A percentile compares a stretch with the other conserved stretches of the same genome.
Evolutionary conservation across 78 protist species (phyloP).

Genomic region (Monosiga brevicollis): DNA sequence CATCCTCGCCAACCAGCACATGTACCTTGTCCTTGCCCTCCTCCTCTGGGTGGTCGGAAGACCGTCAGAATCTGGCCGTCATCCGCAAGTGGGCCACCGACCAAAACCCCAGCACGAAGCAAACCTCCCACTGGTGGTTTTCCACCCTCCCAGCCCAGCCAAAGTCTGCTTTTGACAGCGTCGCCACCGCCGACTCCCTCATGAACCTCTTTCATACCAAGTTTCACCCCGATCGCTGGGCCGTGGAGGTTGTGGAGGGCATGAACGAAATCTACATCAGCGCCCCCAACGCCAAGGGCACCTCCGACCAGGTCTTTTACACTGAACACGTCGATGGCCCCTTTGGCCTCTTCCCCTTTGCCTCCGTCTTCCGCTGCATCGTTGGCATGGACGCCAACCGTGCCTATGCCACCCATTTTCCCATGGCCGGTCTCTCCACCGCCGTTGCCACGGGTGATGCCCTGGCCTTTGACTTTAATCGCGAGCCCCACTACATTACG

Average conservation of each 20-base stretch:
- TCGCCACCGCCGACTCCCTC: neutral
- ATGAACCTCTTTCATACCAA: neutral
- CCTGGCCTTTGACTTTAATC: constrained; percentile 28
- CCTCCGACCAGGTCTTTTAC: constrained; percentile 18
- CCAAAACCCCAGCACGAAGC: neutral
- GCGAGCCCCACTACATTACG: constrained; percentile 8
- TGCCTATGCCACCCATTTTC: constrained; percentile 6
- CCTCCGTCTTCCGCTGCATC: constrained; percentile 7
- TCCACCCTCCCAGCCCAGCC: neutral
- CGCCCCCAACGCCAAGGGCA: neutral
- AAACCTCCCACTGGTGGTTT: constrained; percentile 19
- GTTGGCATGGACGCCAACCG: constrained; percentile 10
- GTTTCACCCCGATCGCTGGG: neutral
- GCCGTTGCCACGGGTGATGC: constrained; percentile 11
- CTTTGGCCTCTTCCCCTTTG: constrained; percentile 15
- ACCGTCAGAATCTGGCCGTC: neutral
- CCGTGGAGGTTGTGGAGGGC: constrained; percentile 6
- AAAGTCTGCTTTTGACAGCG: neutral
- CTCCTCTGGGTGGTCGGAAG: neutral
- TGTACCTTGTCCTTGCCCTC: neutral
- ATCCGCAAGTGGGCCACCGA: constrained; percentile 8
- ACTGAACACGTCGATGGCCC: constrained; percentile 35
- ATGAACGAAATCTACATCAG: constrained; percentile 19
- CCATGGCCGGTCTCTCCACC: neutral
- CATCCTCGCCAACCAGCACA: neutral